phyloP scores from a whole-genome alignment of 352 stramenopile genomes.

The Globisporangium parvum region DNA sequence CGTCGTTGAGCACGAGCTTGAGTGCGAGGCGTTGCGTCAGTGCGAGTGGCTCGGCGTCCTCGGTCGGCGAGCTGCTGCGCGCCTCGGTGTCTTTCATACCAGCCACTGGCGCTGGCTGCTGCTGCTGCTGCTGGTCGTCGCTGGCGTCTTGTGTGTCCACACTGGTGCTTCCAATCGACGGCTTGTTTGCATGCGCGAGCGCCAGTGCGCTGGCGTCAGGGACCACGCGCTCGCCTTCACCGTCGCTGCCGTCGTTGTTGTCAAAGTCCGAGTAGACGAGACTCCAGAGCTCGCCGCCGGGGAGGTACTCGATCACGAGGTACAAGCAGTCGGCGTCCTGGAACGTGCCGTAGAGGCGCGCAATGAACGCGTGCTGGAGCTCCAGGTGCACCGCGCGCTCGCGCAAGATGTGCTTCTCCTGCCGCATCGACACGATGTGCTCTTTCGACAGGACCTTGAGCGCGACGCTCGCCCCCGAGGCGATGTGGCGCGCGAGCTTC shows the following conservation, averaged over 20 bases:
- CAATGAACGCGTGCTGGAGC: slow-evolving; percentile 66
- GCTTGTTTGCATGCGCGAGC: neutral
- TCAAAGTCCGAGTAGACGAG: slow-evolving; percentile 60
- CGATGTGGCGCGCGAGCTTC: slow-evolving; percentile 63
- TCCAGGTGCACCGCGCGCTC: slow-evolving; percentile 63
- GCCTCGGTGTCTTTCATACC: slow-evolving; percentile 6
- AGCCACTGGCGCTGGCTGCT: neutral
- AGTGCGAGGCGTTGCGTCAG: slow-evolving; percentile 2
- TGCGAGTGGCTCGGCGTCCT: slow-evolving; percentile 2
- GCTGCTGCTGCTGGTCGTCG: neutral
- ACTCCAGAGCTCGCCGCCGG: slow-evolving; percentile 75
- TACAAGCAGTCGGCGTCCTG: slow-evolving; percentile 82
- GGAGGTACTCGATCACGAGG: slow-evolving; percentile 73
- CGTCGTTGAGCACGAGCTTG: neutral
- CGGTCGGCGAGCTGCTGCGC: neutral
- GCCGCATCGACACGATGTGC: slow-evolving; percentile 59
- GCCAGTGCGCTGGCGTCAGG: neutral
- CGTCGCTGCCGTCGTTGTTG: slow-evolving; percentile 18
- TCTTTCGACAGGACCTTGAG: slow-evolving; percentile 78
- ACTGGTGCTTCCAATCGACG: neutral
- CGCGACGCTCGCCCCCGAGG: slow-evolving; percentile 52
- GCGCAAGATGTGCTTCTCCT: slow-evolving; percentile 74
- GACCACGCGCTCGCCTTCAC: slow-evolving; percentile 10
- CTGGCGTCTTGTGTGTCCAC: neutral
- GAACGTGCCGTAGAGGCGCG: slow-evolving; percentile 69